Base-by-base conservation (phyloP, 23 red algal genomes). In the Agarophyton chilense region DNA sequence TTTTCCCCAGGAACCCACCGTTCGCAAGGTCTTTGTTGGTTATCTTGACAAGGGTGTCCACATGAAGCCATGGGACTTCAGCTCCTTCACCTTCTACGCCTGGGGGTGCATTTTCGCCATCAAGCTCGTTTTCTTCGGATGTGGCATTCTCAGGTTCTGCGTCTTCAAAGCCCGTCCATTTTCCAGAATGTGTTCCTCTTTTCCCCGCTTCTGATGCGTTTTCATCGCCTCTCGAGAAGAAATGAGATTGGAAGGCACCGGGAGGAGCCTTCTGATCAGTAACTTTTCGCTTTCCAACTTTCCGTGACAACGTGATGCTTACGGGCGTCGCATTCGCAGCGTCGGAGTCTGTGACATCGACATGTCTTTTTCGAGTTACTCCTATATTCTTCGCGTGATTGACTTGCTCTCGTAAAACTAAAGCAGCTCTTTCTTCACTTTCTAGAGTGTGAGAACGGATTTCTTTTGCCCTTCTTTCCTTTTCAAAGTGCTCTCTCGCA, bases 401-500 rank as follows among this genome's bases (percentile, higher is more conserved):
- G 18, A 90, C 26, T 67, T 79, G 52, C 5, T 81, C 66, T 24
- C 56, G 52, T 12, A 90, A 34, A 35, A 79, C 9, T 12, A 73
- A 4, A 34, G 75, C 86, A 5, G 86, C 72, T 50, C 86, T 56
- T 39, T 79, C 53, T 66, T 90, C 86, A 14, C 75, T 52, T 32
- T 68, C 75, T 21, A 90, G 33, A 12, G 51, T 63, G 11, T 42
- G 17, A 16, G 41, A 42, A 65, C 78, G 52, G 53, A 79, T 65
- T 70, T 90, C 86, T 29, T 72, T 79, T 8, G 86, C 86, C 54
- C 61, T 22, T 52, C 55, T 35, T 16, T 83, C 87, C 25, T 82
- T 81, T 72, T 95, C 93, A 46, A 65, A 75, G 44, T 67, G 77
- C 33, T 84, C 81, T 50, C 81, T 89, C 12, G 90, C 93, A 52